phyloP scores from a whole-genome alignment of 2,329 filamentous ascomycete genomes.

The Rasamsonia emersonii region DNA sequence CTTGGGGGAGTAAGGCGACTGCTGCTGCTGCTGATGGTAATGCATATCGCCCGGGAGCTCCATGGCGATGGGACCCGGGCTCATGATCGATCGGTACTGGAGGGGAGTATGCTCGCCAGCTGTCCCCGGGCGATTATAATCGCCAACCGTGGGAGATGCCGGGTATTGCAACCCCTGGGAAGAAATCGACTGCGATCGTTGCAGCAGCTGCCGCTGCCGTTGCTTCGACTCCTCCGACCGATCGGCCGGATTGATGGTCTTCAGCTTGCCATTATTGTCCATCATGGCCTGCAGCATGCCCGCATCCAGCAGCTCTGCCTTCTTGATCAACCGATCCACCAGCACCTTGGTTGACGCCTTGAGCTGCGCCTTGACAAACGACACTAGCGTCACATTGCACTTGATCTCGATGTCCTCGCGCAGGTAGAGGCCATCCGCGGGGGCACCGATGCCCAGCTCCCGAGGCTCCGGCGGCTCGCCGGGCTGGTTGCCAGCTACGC shows the following conservation, averaged over 20 bases:
- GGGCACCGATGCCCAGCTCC: constrained; percentile 60
- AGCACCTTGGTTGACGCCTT: constrained; percentile 64
- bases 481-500: constrained; percentile 59
- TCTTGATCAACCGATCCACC: constrained; percentile 51
- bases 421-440: constrained; percentile 62
- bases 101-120: too few species aligned
- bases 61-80: too few species aligned
- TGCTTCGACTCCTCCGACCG: constrained; percentile 1
- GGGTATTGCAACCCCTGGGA: too few species aligned
- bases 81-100: too few species aligned
- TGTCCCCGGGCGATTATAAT: too few species aligned
- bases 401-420: constrained; percentile 74
- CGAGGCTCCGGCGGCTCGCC: constrained; percentile 60
- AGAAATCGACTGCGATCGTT: not conserved
- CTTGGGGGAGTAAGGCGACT: not conserved
- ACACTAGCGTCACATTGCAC: constrained; percentile 65
- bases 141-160: too few species aligned
- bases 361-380: constrained; percentile 73
- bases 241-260: constrained; percentile 9
- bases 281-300: constrained; percentile 9
- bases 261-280: constrained; percentile 6
- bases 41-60: constrained; percentile 6
- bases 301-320: constrained; percentile 32
- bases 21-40: constrained; percentile 2
- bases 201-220: constrained; percentile 1